A percentile compares a stretch with the other conserved stretches of the same genome.
These are phyloP conservation scores for Hirschioporus abietinus DNA, from an alignment of 768 basidiomycete species.

Conservation along the genomic window DNA sequence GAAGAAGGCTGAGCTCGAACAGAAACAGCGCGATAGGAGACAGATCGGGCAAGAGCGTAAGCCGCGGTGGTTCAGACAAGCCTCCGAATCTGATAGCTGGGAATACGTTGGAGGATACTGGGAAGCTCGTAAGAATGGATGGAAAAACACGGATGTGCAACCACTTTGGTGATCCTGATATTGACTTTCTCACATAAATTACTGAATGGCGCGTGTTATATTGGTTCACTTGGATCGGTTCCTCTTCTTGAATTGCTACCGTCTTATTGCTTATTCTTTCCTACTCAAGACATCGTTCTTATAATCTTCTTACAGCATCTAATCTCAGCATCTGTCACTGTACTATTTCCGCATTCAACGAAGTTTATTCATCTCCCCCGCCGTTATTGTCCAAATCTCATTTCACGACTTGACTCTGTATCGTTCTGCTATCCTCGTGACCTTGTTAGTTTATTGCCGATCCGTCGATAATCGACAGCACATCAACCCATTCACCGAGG, in stretches of 20 bases:
- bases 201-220: background rate
- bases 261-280: background rate
- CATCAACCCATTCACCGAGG: background rate
- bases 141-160: conserved; percentile 46
- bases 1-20: conserved; percentile 70
- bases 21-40: conserved; percentile 69
- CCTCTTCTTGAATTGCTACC: background rate
- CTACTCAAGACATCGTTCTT: background rate
- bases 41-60: conserved; percentile 48
- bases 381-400: background rate
- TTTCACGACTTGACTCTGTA: background rate
- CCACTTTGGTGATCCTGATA: conserved; percentile 54
- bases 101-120: conserved; percentile 76
- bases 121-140: conserved; percentile 64
- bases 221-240: background rate
- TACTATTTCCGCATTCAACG: background rate
- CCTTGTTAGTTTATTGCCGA: background rate
- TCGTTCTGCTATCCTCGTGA: background rate
- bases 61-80: conserved; percentile 74
- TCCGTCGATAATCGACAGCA: background rate
- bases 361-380: background rate
- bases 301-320: background rate
- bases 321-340: background rate
- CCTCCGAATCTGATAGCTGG: conserved; percentile 56
- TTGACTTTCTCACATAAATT: background rate